Base-by-base conservation (phyloP, 495 filamentous ascomycete genomes). In the Penicillium nucicola region DNA sequence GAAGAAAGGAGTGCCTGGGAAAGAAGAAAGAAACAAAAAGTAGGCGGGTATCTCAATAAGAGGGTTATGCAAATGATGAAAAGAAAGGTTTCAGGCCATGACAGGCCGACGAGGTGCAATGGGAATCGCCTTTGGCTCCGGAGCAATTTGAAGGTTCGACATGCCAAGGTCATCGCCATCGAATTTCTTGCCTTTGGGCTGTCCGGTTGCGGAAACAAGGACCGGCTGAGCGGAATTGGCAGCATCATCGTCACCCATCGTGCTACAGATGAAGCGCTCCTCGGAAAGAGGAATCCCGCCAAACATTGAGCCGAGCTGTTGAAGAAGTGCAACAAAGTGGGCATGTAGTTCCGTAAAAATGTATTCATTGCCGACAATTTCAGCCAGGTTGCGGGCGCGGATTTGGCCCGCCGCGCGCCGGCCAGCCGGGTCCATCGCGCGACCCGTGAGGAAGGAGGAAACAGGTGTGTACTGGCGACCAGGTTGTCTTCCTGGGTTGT, bases 321-420 rank as follows among this genome's bases (percentile, higher is more conserved):
- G 76, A 47, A 93, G 63, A 32, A 95, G 67, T 41, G 79, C 77
- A 13, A 92, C 86, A 65, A 97, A 96, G 31, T 80, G 70, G 19
- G 82, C 79, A 69, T 97, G 92, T 33, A 96, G 68, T 67, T 95
- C 84, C 25, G 95, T 84, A 64, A 97, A 97, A 56, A 97, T 86
- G 64, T 90, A 85, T 20, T 89, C 87, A 48, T 88, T 77, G 23
- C 92, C 92, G 13, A 92, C 85, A 42, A 97, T 81, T 68, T 97
- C 92, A 1, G 87, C 87, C 40, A 97, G 69, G 28, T 88, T 89
- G 50, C 88, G 82, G 18, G 87, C 83, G 52, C 84, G 84, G 44
- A 88, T 79, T 53, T 74, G 76, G 30, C 72, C 81, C 37, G 37
- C 66, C 68, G 45, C 71, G 71, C 30, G 75, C 47, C 74, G 77